Conservation (phyloP, 2,329 filamentous ascomycete genomes). For the Fusarium papillatum region DNA sequence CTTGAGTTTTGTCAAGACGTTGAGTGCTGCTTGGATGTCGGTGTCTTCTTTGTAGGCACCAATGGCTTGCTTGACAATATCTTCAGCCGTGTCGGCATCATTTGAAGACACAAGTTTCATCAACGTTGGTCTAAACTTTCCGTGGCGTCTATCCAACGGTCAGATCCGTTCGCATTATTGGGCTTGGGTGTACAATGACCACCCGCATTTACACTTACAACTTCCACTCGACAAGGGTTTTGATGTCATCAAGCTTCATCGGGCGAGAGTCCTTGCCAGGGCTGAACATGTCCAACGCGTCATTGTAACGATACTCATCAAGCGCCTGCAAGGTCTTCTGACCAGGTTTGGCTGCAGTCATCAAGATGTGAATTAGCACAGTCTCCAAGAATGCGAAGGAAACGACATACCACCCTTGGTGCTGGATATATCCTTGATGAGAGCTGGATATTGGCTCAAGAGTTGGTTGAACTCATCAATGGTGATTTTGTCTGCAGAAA, state of each 20-base stretch:
- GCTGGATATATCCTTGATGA: constrained; percentile 59
- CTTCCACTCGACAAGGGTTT: constrained; percentile 78
- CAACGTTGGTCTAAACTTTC: constrained; percentile 72
- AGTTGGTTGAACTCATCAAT: constrained; percentile 51
- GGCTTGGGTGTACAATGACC: background rate
- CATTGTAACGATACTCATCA: constrained; percentile 71
- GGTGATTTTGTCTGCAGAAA: constrained; percentile 41
- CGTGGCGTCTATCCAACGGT: constrained; percentile 63
- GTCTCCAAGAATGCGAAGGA: background rate
- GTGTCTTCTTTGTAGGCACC: constrained; percentile 55
- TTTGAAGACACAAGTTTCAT: constrained; percentile 75
- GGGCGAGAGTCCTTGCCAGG: constrained; percentile 47
- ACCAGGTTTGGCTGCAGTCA: constrained; percentile 58
- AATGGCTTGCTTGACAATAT: constrained; percentile 67
- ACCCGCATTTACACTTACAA: constrained; percentile 63
- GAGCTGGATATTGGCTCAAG: constrained; percentile 53
- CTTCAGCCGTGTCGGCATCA: constrained; percentile 57
- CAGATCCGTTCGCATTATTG: constrained; percentile 6
- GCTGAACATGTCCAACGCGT: constrained; percentile 63
- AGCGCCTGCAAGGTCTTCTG: constrained; percentile 68
- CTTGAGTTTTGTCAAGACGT: constrained; percentile 70
- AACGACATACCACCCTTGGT: constrained; percentile 57
- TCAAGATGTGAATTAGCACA: constrained; percentile 10
- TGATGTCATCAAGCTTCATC: constrained; percentile 71
- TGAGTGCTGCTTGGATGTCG: constrained; percentile 62